Conservation (phyloP, 306 rosid species). For the Rubus parviflorus region DNA sequence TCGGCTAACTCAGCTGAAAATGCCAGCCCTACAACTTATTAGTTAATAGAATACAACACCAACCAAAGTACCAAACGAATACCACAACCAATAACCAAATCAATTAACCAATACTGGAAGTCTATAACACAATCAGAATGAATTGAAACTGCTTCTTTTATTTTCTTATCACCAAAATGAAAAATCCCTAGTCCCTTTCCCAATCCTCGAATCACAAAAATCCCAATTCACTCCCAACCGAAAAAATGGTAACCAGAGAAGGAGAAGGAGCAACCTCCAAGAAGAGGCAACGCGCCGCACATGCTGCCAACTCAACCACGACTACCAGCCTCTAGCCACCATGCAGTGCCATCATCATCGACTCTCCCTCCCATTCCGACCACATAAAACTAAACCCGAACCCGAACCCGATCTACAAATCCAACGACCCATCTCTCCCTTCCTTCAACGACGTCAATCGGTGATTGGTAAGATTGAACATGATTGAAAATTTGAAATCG, state of each 20-base stretch:
- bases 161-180: background rate
- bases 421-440: background rate
- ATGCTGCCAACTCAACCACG: conserved; percentile 26
- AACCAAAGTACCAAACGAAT: no score
- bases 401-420: background rate
- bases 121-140: no score
- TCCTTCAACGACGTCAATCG: conserved; percentile 63
- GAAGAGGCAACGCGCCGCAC: conserved; percentile 62
- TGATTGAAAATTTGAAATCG: no score
- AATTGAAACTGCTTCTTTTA: background rate
- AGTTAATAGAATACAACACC: no score
- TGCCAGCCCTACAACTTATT: no score
- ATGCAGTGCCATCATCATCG: conserved; percentile 34
- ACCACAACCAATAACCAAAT: no score
- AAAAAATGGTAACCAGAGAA: conserved; percentile 34
- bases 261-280: conserved; percentile 15
- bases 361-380: conserved; percentile 35
- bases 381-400: no score
- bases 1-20: no score
- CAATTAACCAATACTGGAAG: no score
- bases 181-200: background rate
- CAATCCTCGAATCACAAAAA: background rate
- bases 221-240: background rate
- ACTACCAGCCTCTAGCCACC: conserved; percentile 33
- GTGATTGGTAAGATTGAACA: no score